Evolutionary conservation across 2,329 filamentous ascomycete genomes (phyloP).

Genomic region (Drechslerella stenobrocha): DNA sequence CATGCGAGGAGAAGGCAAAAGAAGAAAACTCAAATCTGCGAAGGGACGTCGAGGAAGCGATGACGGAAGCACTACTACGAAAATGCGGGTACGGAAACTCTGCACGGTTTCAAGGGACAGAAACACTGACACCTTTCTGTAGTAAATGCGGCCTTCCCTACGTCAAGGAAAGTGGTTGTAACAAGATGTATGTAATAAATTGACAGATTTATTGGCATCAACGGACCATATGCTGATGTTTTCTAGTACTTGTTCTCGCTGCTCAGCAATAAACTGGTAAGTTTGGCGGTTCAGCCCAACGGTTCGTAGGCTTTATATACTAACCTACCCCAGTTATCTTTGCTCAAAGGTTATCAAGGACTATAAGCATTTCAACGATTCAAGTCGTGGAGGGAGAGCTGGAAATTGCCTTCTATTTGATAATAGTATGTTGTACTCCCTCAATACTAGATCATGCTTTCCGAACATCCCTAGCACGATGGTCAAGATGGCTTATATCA

Average conservation of each 20-base stretch:
- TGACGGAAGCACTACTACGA: slow-evolving; percentile 76
- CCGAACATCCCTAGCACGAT: too few relatives aligned
- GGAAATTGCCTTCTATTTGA: slow-evolving; percentile 72
- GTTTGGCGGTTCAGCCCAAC: slow-evolving; percentile 40
- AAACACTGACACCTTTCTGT: slow-evolving; percentile 26
- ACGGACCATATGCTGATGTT: slow-evolving; percentile 4
- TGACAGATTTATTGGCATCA: not conserved
- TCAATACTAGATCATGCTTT: too few relatives aligned
- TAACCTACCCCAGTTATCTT: slow-evolving; percentile 62
- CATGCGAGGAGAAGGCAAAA: slow-evolving; percentile 68
- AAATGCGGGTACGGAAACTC: slow-evolving; percentile 67
- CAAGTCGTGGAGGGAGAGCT: slow-evolving; percentile 57
- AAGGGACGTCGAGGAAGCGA: slow-evolving; percentile 77
- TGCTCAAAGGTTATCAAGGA: slow-evolving; percentile 67
- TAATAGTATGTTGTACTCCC: slow-evolving; percentile 53
- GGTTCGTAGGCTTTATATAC: not conserved
- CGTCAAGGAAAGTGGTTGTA: slow-evolving; percentile 77
- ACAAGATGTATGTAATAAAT: slow-evolving; percentile 66
- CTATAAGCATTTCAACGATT: slow-evolving; percentile 72
- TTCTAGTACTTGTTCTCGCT: slow-evolving; percentile 63
- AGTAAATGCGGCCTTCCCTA: slow-evolving; percentile 70
- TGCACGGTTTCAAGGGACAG: not conserved
- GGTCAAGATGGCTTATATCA: too few relatives aligned
- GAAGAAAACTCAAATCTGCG: slow-evolving; percentile 66
- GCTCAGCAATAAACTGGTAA: slow-evolving; percentile 62